phyloP scores from a whole-genome alignment of 2,329 filamentous ascomycete genomes.

The Fusarium albosuccineum region DNA sequence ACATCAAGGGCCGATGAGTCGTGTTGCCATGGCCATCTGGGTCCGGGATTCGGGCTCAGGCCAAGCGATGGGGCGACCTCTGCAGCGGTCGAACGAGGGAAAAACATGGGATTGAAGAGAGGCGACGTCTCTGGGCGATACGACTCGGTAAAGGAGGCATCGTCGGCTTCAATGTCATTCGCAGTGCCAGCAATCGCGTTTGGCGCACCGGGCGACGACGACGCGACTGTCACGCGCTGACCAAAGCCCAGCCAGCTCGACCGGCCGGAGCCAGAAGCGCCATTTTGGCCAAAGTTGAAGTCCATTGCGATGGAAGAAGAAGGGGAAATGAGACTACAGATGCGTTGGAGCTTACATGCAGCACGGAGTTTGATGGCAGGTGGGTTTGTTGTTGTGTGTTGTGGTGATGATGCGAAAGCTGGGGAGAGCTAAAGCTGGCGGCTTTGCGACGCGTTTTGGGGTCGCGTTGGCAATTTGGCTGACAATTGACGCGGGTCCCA shows the following conservation, averaged over 20 bases:
- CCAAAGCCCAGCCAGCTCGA: slow-evolving; percentile 37
- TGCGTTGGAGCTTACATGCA: neutral
- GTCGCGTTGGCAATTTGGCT: neutral
- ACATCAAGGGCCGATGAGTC: slow-evolving; percentile 21
- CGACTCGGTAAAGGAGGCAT: slow-evolving; percentile 44
- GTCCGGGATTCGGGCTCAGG: slow-evolving; percentile 24
- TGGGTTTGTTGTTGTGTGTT: slow-evolving; percentile 16
- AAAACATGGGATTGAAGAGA: slow-evolving; percentile 38
- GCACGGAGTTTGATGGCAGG: neutral
- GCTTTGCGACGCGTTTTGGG: slow-evolving; percentile 17
- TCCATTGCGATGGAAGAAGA: slow-evolving; percentile 28
- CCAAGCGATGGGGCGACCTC: slow-evolving; percentile 15
- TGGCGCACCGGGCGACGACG: slow-evolving; percentile 36
- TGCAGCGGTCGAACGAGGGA: slow-evolving; percentile 14
- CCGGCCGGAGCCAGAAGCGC: slow-evolving; percentile 28
- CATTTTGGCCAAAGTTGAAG: slow-evolving; percentile 33
- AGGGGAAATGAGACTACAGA: neutral
- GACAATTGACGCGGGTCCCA: neutral
- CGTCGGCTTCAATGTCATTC: slow-evolving; percentile 28
- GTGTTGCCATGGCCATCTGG: slow-evolving; percentile 39
- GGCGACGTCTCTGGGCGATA: slow-evolving; percentile 42
- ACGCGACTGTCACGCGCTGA: slow-evolving; percentile 29
- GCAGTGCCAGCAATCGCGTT: slow-evolving; percentile 15
- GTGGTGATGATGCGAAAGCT: slow-evolving; percentile 21
- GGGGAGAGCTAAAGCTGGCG: neutral